Base-by-base conservation (phyloP, 2,329 filamentous ascomycete species). In the Sordariomycetes sp. region DNA sequence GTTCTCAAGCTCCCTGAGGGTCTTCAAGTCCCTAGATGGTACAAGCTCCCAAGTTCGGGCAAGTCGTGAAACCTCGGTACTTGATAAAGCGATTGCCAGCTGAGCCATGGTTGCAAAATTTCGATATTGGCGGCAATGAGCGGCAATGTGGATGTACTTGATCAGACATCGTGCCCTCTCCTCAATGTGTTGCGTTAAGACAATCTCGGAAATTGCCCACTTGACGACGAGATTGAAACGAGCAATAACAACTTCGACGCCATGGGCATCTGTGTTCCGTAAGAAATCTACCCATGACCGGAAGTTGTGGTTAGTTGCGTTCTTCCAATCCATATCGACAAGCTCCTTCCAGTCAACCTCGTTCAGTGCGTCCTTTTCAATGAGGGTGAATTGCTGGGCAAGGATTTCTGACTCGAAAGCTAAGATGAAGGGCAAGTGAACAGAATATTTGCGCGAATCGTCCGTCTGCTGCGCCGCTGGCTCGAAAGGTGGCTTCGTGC, bases 331-430 rank as follows among this genome's bases (percentile, higher is more conserved):
- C 69, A 92, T 80, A 35, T 87, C 82, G 35, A 90, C 84, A 10
- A 92, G 66, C 45, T 92, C 85, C 51, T 83, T 86, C 85, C 85
- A 92, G 57, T 90, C 84, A 41, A 92, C 83, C 54, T 90, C 85
- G 45, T 86, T 84, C 16, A 92, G 64, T 1, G 84, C 85, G 50
- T 90, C 85, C 53, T 90, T 88, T 50, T 92, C 85, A 30, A 92
- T 85, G 21, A 92, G 68, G 0, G 84, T 90, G 45, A 92, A 85
- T 46, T 92, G 85, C 53, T 88, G 81, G 3, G 85, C 85, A 18
- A 92, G 67, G 4, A 81, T 64, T 44, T 86, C 78, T 6, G 85
- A 86, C 47, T 87, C 82, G 45, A 87, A 88, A 0, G 82, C 82
- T 17, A 92, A 65, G 36, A 87, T 79, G 54, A 92, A 92, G 1